Evolutionary conservation across 140 eudicot genomes (phyloP), one percentile per base, ranked within the genome.

Genomic region (Flaveria floridana): DNA sequence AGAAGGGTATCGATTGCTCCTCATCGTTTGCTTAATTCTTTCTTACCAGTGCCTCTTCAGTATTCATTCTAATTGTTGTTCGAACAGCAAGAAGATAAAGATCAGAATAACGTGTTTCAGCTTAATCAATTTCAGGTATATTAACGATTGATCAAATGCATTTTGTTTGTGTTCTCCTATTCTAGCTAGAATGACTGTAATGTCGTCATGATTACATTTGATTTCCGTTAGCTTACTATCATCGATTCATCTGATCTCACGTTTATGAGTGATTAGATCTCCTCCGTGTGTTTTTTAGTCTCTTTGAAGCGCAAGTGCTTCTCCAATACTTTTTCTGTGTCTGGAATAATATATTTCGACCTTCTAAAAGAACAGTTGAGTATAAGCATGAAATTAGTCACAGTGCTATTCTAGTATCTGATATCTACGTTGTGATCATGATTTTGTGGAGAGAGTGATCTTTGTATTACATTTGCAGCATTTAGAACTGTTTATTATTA

Each of bases 51-150:
- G 18, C 7, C 16, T 3, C 1, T 7, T 16, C 16, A 7, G 4
- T 65, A 2, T 25, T 65, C 30, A 28, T 52, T 71, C 3, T 25
- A 15, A 11, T 70, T 72, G 26, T 19, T 39, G 56, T 56, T 72
- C 44, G 9, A 19, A 57, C 77, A 72, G 68, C 55, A 56, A 57
- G 57, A 59, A 53, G 64, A 20, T 70, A 26, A 70, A 30, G 50
- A 71, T n/a, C 69, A 37, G 23, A 59, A 15, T 26, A 73, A 73
- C 70, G 18, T 23, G 65, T 52, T 72, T 56, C 68, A 57, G 68
- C 23, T 39, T 37, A 57, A 56, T 72, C 68, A 56, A n/a, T 58
- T 59, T 58, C 68, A 73, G 68, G 58, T 52, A 53, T 53, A 9
- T 37, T 34, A 65, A 65, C 42, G n/a, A 37, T 10, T 51, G 20